A percentile compares a stretch with the other conserved stretches of the same genome.
phyloP scores from a whole-genome alignment of 2,329 filamentous ascomycete species.

The Paracorniculantispora psalliotae region DNA sequence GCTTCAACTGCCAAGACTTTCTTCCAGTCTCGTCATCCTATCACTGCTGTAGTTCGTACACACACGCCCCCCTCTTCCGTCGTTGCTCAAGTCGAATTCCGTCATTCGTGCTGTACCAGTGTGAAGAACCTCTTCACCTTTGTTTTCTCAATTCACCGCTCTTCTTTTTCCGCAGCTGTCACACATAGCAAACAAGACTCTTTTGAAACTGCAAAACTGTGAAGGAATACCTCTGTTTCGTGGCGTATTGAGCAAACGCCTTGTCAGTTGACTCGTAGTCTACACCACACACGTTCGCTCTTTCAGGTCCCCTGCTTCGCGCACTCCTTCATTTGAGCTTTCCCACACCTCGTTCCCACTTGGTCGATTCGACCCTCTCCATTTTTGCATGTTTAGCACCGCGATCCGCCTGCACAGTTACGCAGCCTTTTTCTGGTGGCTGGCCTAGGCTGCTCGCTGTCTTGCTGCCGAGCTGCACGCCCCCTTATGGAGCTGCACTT shows the following conservation, averaged over 20 bases:
- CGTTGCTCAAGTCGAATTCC: background rate
- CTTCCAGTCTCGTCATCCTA: background rate
- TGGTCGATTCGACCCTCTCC: background rate
- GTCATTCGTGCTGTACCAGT: background rate
- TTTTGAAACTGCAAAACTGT: background rate
- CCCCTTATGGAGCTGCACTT: constrained; percentile 1
- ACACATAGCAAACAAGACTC: background rate
- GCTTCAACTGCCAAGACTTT: background rate
- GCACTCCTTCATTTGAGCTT: constrained; percentile 9
- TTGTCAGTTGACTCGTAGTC: background rate
- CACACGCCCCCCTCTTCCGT: background rate
- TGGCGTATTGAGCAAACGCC: background rate
- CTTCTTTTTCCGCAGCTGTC: background rate
- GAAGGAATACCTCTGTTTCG: background rate
- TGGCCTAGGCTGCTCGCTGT: background rate
- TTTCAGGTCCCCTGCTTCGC: background rate
- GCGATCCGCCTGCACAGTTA: background rate
- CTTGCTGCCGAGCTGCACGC: background rate
- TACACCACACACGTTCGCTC: background rate
- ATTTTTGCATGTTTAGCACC: background rate
- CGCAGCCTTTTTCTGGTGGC: background rate
- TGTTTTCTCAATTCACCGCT: background rate
- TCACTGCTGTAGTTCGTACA: background rate
- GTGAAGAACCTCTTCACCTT: background rate
- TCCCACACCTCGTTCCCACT: constrained; percentile 10